Conservation (phyloP, 2,329 filamentous ascomycete species). For the Alternaria triticina region DNA sequence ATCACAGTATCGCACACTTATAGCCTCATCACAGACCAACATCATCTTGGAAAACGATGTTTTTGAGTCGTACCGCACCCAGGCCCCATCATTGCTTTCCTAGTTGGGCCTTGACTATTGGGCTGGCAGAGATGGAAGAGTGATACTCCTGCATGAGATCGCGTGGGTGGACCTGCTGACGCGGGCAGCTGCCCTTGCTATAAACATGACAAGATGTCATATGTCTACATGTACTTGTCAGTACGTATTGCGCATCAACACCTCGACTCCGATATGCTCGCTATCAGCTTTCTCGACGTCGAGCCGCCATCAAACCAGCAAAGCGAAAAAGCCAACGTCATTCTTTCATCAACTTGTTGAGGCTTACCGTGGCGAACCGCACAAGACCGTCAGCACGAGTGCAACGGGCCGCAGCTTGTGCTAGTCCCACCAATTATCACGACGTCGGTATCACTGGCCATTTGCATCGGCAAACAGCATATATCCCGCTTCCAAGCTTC, state of each 20-base stretch:
- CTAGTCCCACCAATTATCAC: conserved; percentile 6
- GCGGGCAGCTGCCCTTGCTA: conserved; percentile 22
- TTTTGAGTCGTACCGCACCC: conserved; percentile 20
- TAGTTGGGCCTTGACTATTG: conserved; percentile 26
- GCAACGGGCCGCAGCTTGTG: conserved; percentile 18
- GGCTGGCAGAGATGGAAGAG: conserved; percentile 12
- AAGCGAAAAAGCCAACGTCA: conserved; percentile 13
- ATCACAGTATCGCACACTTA: conserved; percentile 26
- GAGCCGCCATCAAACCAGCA: background rate
- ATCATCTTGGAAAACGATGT: conserved; percentile 10
- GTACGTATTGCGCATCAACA: background rate
- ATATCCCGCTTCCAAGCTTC: background rate
- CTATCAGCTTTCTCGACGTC: background rate
- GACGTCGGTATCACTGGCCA: conserved; percentile 7
- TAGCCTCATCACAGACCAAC: conserved; percentile 15
- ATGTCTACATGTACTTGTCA: background rate
- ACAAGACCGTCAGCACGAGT: conserved; percentile 14
- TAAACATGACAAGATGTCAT: conserved; percentile 6
- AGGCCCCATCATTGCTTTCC: conserved; percentile 9
- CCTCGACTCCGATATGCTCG: background rate
- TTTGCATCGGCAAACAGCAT: background rate
- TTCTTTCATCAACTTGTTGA: conserved; percentile 16
- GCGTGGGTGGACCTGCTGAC: conserved; percentile 31
- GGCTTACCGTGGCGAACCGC: conserved; percentile 31
- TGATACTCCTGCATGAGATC: conserved; percentile 28